Evolutionary conservation across 2,329 filamentous ascomycete species (phyloP).

Genomic region (Cladosporium colombiae): DNA sequence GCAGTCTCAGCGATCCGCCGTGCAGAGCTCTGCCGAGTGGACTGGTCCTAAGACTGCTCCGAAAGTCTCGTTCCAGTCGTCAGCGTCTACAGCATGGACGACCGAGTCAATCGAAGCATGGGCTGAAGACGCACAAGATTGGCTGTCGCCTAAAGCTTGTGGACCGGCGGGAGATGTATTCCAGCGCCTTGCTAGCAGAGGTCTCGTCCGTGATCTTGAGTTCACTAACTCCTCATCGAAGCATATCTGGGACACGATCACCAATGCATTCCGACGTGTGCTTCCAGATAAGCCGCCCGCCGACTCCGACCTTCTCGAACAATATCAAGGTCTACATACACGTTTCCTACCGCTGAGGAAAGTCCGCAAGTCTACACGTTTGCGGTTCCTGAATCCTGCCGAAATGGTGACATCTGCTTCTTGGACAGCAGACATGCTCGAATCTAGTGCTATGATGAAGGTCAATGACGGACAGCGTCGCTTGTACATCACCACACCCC

Average conservation of each 20-base stretch:
- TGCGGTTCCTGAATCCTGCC: slow-evolving; percentile 68
- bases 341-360: slow-evolving; percentile 76
- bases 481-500: slow-evolving; percentile 73
- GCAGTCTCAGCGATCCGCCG: slow-evolving; percentile 39
- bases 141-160: slow-evolving; percentile 70
- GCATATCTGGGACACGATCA: slow-evolving; percentile 66
- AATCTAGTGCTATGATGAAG: slow-evolving; percentile 72
- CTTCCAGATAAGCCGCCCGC: slow-evolving; percentile 28
- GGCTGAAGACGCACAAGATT: slow-evolving; percentile 52
- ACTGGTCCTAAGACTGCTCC: slow-evolving; percentile 38
- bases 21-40: slow-evolving; percentile 51
- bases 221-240: slow-evolving; percentile 65
- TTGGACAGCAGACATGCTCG: slow-evolving; percentile 72
- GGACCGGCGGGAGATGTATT: slow-evolving; percentile 64
- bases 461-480: slow-evolving; percentile 61
- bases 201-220: slow-evolving; percentile 65
- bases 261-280: slow-evolving; percentile 61
- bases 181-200: slow-evolving; percentile 72
- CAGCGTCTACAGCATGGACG: slow-evolving; percentile 50
- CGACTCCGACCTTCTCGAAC: slow-evolving; percentile 39
- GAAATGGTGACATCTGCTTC: slow-evolving; percentile 73
- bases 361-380: slow-evolving; percentile 69
- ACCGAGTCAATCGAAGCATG: slow-evolving; percentile 51
- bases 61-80: slow-evolving; percentile 31
- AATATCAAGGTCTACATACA: slow-evolving; percentile 64